phyloP scores from a whole-genome alignment of 2,329 filamentous ascomycete species.

The Epichloe baconii region DNA sequence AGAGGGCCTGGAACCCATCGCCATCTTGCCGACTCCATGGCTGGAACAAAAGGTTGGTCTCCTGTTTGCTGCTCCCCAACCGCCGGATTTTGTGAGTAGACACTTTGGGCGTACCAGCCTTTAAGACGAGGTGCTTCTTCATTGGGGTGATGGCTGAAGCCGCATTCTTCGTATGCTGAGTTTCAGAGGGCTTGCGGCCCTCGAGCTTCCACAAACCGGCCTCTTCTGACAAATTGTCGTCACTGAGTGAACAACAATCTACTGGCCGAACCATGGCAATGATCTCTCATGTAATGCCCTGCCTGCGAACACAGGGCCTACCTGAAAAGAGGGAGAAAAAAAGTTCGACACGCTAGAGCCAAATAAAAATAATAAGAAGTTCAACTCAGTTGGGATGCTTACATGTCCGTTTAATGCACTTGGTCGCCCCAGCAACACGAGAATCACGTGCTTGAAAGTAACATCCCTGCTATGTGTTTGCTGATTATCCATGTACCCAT shows the following conservation, averaged over 20 bases:
- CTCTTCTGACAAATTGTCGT: neutral
- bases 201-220: neutral
- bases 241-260: neutral
- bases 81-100: slow-evolving; percentile 19
- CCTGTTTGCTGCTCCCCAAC: slow-evolving; percentile 12
- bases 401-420: too few species aligned
- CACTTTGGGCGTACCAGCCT: slow-evolving; percentile 10
- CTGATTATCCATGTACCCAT: too few species aligned
- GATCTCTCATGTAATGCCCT: neutral
- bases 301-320: neutral
- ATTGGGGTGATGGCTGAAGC: neutral
- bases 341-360: too few species aligned
- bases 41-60: slow-evolving; percentile 17
- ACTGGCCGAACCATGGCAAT: neutral
- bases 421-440: too few species aligned
- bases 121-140: slow-evolving; percentile 13
- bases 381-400: too few species aligned
- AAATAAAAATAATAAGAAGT: too few species aligned
- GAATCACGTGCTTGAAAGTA: too few species aligned
- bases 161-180: neutral
- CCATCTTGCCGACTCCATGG: slow-evolving; percentile 17
- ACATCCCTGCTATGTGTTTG: too few species aligned
- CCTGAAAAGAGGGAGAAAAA: neutral
- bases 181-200: neutral
- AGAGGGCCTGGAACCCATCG: slow-evolving; percentile 3